phyloP scores from a whole-genome alignment of 225 moss, liverwort and hornwort genomes.

The Sphagnum contortum region DNA sequence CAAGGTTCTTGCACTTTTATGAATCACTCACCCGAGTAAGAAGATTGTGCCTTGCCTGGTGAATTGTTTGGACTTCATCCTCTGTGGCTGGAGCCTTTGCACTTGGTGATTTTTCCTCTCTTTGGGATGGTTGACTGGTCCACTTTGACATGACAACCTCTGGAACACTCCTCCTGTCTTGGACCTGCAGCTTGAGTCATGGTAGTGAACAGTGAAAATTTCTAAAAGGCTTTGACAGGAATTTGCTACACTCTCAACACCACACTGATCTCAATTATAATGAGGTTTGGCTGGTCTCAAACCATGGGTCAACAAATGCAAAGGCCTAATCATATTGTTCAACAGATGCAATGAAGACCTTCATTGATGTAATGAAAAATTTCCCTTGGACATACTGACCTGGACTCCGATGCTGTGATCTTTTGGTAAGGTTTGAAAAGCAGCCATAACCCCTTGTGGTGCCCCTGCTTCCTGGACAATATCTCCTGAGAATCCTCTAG shows the following conservation, averaged over 20 bases:
- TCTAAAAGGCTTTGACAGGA: neutral
- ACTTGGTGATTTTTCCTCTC: neutral
- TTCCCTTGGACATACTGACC: conserved; percentile 2
- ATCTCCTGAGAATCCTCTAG: conserved; percentile 1
- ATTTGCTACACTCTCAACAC: too few relatives aligned
- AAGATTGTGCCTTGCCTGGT: conserved; percentile 3
- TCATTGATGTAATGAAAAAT: too few relatives aligned
- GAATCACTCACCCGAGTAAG: conserved; percentile 3
- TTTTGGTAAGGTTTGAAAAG: neutral
- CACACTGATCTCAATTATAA: too few relatives aligned
- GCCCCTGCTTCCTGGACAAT: conserved; percentile 1
- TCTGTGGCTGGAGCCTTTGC: neutral
- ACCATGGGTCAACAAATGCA: too few relatives aligned
- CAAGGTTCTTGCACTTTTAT: too few relatives aligned
- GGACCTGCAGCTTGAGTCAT: neutral
- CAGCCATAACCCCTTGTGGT: neutral
- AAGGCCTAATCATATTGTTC: too few relatives aligned
- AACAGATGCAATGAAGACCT: too few relatives aligned
- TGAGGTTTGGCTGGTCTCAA: too few relatives aligned
- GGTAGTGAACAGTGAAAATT: neutral
- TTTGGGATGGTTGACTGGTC: conserved; percentile 1
- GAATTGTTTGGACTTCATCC: neutral
- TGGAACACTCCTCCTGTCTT: neutral
- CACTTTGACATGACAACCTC: neutral
- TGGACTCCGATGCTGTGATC: conserved; percentile 2